Conservation (phyloP, 1,284 basidiomycete species). For the Pyrrhoderma noxium region DNA sequence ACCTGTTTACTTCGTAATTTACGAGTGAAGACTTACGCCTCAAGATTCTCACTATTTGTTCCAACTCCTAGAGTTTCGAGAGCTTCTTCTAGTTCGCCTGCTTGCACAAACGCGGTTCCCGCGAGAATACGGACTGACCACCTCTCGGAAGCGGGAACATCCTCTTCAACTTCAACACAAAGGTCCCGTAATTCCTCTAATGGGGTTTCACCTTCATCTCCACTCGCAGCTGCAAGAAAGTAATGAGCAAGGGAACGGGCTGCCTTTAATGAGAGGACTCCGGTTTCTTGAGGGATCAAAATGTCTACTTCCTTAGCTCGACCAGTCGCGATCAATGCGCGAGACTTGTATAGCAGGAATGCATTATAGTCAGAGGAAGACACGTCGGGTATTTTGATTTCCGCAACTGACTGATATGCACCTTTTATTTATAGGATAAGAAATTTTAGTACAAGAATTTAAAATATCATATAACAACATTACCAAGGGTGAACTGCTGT, state of each 20-base stretch:
- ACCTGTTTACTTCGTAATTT: not conserved
- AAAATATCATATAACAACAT: not conserved
- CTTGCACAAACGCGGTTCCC: conserved; percentile 76
- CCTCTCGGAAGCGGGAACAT: conserved; percentile 50
- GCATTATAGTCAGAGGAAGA: conserved; percentile 57
- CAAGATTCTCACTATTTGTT: conserved; percentile 68
- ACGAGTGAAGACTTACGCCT: conserved; percentile 61
- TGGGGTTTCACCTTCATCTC: conserved; percentile 45
- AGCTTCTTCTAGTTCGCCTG: conserved; percentile 85
- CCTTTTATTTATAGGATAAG: no score
- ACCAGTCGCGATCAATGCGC: conserved; percentile 73
- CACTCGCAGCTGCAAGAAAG: conserved; percentile 38
- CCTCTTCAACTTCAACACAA: conserved; percentile 71
- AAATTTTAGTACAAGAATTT: not conserved
- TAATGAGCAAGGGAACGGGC: conserved; percentile 66
- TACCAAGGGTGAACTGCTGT: conserved; percentile 17
- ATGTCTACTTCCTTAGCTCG: conserved; percentile 49
- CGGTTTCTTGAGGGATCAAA: conserved; percentile 49
- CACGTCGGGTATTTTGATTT: conserved; percentile 48
- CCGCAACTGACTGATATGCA: conserved; percentile 56
- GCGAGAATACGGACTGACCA: conserved; percentile 71
- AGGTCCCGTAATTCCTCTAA: conserved; percentile 82
- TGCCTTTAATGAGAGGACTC: conserved; percentile 66
- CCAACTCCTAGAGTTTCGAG: conserved; percentile 76
- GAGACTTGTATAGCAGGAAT: conserved; percentile 73